Percentiles rank a stretch among this genome's conserved stretches.
phyloP scores from a whole-genome alignment of 441 rosid genomes.

The Melastoma candidum region DNA sequence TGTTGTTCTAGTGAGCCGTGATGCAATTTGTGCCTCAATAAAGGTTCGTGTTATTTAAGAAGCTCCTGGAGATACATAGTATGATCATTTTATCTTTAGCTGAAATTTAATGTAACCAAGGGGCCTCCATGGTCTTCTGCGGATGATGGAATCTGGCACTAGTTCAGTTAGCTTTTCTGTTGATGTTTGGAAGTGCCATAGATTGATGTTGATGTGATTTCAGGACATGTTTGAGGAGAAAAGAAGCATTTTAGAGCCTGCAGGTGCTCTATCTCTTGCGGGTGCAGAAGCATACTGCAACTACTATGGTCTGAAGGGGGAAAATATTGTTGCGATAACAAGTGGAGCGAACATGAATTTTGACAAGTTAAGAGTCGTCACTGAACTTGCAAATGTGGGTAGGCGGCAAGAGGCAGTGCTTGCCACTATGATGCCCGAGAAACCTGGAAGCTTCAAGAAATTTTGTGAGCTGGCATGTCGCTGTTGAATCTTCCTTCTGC shows the following conservation, averaged over 20 bases:
- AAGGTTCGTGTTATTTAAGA: constrained; percentile 32
- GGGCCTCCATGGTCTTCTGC: too few species aligned
- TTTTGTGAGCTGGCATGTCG: constrained; percentile 66
- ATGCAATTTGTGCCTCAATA: constrained; percentile 93
- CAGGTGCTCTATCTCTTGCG: constrained; percentile 95
- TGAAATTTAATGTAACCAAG: too few species aligned
- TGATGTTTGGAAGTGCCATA: too few species aligned
- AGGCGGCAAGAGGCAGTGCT: constrained; percentile 91
- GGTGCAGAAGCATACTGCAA: constrained; percentile 98
- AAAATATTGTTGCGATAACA: constrained; percentile 70
- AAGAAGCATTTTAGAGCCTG: constrained; percentile 89
- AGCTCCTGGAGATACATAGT: too few species aligned
- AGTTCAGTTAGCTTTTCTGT: too few species aligned
- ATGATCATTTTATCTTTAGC: too few species aligned
- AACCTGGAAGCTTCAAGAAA: constrained; percentile 71
- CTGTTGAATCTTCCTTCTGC: background rate
- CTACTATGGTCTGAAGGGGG: constrained; percentile 63
- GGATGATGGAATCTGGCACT: too few species aligned
- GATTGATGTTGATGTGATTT: constrained; percentile 7
- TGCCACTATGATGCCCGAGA: constrained; percentile 72
- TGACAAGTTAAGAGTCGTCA: constrained; percentile 82
- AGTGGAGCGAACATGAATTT: constrained; percentile 98
- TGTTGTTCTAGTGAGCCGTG: constrained; percentile 91
- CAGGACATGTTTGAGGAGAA: constrained; percentile 99
- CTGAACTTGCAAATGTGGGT: constrained; percentile 95